Base-by-base conservation (phyloP, 257 asterid genomes). In the Solanum rostratum region DNA sequence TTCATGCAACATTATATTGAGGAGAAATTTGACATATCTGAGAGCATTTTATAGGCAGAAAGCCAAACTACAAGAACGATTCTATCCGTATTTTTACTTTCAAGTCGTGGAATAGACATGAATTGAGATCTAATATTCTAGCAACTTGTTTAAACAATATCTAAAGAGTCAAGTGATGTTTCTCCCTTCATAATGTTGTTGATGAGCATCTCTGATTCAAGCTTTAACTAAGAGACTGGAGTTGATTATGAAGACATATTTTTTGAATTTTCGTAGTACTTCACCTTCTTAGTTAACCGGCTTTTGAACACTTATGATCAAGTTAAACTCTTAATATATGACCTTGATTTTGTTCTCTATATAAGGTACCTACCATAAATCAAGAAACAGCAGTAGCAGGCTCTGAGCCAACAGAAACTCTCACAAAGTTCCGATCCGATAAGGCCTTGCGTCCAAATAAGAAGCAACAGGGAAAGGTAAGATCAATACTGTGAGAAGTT, bases 361-460 rank as follows among this genome's bases (percentile, higher is more conserved):
- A 3, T 16, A 5, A 83, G 85, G 45, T 66, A 18, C 85, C 85
- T 24, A 83, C 63, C 6, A 83, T 83, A 53, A 69, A 83, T 66
- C 85, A 83, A 91, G 95, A 92, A 87, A 92, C 94, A 63, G 89
- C 92, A 53, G 80, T 18, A 73, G 84, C 24, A 57, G 91, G 89
- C 82, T 37, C 90, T 80, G 91, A 85, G 82, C 92, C 91, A 57
- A 89, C 87, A 0, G 88, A 88, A 84, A 86, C 91, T 49, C 94
- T 94, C 13, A 66, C n/a, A 84, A 79, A 71, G 65, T 89, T 86
- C 85, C 91, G 96, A 18, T 93, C 97, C 6, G 94, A 87, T 83
- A 80, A 83, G 86, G 76, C 88, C 76, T 79, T 93, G 84, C 88
- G 85, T 66, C 95, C 95, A 3, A 80, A 83, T 43, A 74, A 86